Evolutionary conservation across 768 basidiomycete species (phyloP), one percentile per base, ranked within the genome.

Genomic region (Cyclocybe cylindracea): DNA sequence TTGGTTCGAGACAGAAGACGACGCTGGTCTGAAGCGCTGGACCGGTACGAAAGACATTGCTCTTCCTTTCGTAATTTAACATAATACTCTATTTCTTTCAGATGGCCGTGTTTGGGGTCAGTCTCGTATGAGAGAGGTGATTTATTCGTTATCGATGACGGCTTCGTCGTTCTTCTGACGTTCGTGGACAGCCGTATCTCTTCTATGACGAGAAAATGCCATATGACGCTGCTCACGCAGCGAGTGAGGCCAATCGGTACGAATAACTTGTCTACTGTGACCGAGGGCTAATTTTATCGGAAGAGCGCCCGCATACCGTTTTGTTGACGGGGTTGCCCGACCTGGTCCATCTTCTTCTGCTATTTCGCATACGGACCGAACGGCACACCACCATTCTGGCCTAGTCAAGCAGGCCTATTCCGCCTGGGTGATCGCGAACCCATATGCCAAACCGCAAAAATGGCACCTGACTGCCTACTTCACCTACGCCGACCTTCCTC

Each of bases 391-490:
- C 46, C 81, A 83, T 44, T 59, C 73, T 10, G 84, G 84, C 16
- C 72, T 87, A 44, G 79, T 86, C 48, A 86, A 86, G 65, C 85
- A 86, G 62, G 83, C 85, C n/a, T 87, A 87, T 63, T 86, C 84
- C 13, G 84, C 82, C 18, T 84, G 78, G 76, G 81, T 86, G 10
- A 61, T 70, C 18, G 68, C 74, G 39, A 66, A 73, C 46, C 72
- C 73, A 16, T 74, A 74, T 50, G 66, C 72, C 5, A 72, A 66
- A 54, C 80, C 80, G 42, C 75, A 80, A 60, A 86, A 86, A 67
- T 86, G 83, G 83, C 86, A 86, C 64, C 70, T 86, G 50, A 85
- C 84, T 44, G 77, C 79, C 19, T 81, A 80, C 60, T 80, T 80
- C 61, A 73, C 76, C 37, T 75, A 80, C 56, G 70, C 73, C 29